Evolutionary conservation across 345 rosid genomes (phyloP).

Genomic region (Ceriops tagal): DNA sequence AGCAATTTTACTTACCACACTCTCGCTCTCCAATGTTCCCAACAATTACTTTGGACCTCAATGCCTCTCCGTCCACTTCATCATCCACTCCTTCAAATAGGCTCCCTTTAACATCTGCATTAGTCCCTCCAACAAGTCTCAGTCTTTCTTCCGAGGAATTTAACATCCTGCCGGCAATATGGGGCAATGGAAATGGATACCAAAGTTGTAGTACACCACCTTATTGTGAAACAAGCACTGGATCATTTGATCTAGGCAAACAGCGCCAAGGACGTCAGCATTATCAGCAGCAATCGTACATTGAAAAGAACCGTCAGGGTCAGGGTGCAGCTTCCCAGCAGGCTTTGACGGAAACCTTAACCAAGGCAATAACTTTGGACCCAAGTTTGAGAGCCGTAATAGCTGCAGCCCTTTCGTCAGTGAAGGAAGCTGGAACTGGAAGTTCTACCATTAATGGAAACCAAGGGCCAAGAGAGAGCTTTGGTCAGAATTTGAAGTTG

Average conservation of each 20-base stretch:
- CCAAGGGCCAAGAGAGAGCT: conserved; percentile 1
- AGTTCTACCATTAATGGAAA: conserved; percentile 4
- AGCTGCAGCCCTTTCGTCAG: conserved; percentile 67
- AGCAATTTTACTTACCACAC: conserved; percentile 41
- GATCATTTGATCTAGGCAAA: conserved; percentile 27
- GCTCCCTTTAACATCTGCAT: conserved; percentile 38
- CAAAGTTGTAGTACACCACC: conserved; percentile 24
- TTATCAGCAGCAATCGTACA: conserved; percentile 10
- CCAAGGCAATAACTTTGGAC: conserved; percentile 17
- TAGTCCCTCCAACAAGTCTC: conserved; percentile 45
- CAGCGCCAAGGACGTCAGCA: conserved; percentile 24
- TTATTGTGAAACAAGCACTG: conserved; percentile 27
- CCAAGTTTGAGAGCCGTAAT: conserved; percentile 27
- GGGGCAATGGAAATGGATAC: conserved; percentile 40
- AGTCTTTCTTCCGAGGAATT: conserved; percentile 48
- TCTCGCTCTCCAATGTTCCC: conserved; percentile 46
- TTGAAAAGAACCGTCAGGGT: conserved; percentile 23
- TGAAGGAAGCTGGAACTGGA: conserved; percentile 41
- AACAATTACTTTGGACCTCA: conserved; percentile 81
- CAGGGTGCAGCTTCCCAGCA: conserved; percentile 32
- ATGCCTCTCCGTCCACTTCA: conserved; percentile 40
- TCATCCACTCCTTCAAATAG: conserved; percentile 38
- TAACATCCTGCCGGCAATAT: conserved; percentile 38
- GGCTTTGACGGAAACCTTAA: conserved; percentile 20
- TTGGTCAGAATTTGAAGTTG: conserved; percentile 21